These are phyloP conservation scores for Quercus lobata DNA, from an alignment of 331 rosid species.

Conservation along the genomic window DNA sequence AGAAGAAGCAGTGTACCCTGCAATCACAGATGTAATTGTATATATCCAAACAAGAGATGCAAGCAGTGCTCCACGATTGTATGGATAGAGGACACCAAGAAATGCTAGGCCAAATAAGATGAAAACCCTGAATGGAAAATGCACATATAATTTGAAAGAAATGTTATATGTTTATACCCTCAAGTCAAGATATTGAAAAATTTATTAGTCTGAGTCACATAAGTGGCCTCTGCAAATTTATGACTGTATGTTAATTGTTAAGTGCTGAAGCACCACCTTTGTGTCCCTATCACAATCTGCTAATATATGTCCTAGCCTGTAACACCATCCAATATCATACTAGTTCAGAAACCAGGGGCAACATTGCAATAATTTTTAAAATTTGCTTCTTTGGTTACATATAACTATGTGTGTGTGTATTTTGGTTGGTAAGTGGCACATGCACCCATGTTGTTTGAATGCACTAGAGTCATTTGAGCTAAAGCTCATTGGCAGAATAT, in stretches of 20 bases:
- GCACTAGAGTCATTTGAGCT: no score
- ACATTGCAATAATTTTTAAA: not conserved
- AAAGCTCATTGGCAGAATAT: not conserved
- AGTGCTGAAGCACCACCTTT: not conserved
- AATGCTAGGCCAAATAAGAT: conserved; percentile 59
- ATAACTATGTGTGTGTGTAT: no score
- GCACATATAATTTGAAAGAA: conserved; percentile 6
- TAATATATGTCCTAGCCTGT: not conserved
- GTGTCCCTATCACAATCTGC: not conserved
- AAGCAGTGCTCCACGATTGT: conserved; percentile 71
- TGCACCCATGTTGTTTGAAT: no score
- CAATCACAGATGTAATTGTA: conserved; percentile 54
- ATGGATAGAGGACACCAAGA: conserved; percentile 68
- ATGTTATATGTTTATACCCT: not conserved
- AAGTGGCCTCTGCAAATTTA: not conserved
- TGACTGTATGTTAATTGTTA: not conserved
- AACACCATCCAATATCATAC: not conserved
- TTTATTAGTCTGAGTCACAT: not conserved
- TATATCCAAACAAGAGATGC: conserved; percentile 51
- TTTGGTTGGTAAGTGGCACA: no score
- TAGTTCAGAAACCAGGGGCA: not conserved
- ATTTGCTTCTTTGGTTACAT: not conserved
- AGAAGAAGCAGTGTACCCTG: conserved; percentile 80
- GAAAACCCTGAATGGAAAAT: conserved; percentile 46
- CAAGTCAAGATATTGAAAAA: not conserved